Evolutionary conservation across 495 filamentous ascomycete genomes (phyloP).

Genomic region (Aspergillus kassunensis): DNA sequence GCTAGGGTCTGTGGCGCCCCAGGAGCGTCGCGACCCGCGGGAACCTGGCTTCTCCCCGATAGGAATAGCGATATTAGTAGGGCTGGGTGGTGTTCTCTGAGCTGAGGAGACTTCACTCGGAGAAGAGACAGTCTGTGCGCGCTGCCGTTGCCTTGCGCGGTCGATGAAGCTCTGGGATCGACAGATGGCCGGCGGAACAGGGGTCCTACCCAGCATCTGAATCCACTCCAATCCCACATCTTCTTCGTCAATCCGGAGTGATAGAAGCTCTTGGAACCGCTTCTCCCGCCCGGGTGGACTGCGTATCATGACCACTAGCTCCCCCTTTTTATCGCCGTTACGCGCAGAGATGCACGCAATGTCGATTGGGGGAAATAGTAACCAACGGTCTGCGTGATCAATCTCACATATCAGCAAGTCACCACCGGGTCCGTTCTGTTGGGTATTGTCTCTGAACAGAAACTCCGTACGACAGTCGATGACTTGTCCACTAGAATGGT

Average conservation of each 20-base stretch:
- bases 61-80: conserved; percentile 60
- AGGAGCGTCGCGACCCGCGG: conserved; percentile 30
- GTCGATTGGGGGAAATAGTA: conserved; percentile 83
- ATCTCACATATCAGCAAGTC: conserved; percentile 91
- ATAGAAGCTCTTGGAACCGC: conserved; percentile 78
- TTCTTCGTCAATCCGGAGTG: conserved; percentile 64
- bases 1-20: conserved; percentile 34
- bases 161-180: conserved; percentile 51
- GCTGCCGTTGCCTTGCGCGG: conserved; percentile 36
- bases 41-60: conserved; percentile 62
- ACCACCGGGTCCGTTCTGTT: conserved; percentile 53
- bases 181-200: conserved; percentile 63
- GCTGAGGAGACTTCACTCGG: conserved; percentile 32
- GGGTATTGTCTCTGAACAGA: conserved; percentile 72
- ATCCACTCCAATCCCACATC: conserved; percentile 85
- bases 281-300: conserved; percentile 36
- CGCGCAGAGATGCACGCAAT: conserved; percentile 71
- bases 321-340: conserved; percentile 61
- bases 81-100: conserved; percentile 46
- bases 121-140: conserved; percentile 25
- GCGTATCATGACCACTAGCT: conserved; percentile 82
- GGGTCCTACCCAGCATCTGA: conserved; percentile 69
- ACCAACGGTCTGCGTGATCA: conserved; percentile 68
- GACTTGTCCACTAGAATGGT: conserved; percentile 84
- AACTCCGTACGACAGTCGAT: conserved; percentile 88